Conservation (phyloP, 257 asterid species). For the Capsicum baccatum region DNA sequence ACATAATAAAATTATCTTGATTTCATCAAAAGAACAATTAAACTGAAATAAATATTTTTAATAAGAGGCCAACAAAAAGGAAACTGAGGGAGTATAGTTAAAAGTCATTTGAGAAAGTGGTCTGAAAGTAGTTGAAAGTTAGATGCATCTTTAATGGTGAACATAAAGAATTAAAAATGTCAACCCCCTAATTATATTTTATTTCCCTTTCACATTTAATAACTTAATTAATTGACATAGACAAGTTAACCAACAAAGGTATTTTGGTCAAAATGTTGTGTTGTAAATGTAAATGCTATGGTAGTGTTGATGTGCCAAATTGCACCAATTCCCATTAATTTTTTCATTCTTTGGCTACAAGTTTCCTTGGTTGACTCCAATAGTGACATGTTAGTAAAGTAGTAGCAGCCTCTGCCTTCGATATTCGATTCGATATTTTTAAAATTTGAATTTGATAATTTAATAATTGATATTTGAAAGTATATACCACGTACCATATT, state of each 20-base stretch:
- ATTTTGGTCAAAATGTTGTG: neutral
- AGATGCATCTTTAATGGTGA: neutral
- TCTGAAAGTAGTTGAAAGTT: neutral
- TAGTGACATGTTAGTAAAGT: neutral
- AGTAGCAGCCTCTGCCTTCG: too few species aligned
- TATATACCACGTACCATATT: too few species aligned
- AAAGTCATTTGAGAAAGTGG: neutral
- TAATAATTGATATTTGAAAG: too few species aligned
- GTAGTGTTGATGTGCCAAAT: neutral
- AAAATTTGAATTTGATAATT: too few species aligned
- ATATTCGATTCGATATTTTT: too few species aligned
- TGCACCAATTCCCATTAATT: neutral
- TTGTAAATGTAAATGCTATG: neutral
- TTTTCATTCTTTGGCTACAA: neutral
- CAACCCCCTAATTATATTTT: neutral
- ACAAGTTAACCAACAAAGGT: constrained; percentile 1
- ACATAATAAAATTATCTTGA: too few species aligned
- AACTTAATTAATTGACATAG: neutral
- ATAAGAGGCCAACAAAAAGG: too few species aligned
- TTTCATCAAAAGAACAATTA: too few species aligned
- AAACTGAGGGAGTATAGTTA: too few species aligned
- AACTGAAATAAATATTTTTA: too few species aligned
- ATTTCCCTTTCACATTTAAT: neutral
- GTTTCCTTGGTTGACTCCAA: neutral
- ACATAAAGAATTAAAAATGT: neutral